Evolutionary conservation across 1,284 basidiomycete species (phyloP), one percentile per base, ranked within the genome.

Genomic region (Sanghuangporus sanghuang): DNA sequence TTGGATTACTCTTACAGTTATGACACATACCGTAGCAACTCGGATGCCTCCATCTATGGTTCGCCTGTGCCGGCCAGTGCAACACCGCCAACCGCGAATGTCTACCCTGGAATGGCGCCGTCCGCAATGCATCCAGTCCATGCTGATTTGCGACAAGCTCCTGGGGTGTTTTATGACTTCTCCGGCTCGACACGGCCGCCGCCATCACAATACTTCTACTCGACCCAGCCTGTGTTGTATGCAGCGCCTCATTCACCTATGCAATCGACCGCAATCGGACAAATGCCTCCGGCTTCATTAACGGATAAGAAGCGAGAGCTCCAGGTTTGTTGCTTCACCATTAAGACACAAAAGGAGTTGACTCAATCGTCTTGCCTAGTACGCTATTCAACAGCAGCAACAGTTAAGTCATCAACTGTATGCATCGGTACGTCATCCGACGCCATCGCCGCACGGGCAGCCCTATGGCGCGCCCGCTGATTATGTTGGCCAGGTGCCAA

Each of bases 111-210:
- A 64, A 71, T 78, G 66, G 64, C 79, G 48, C 76, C 82, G 59
- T 79, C 80, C 69, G 68, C 75, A 44, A 68, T 81, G 62, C 79
- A 82, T 69, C 77, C 77, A 62, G 69, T 73, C 64, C 74, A 80
- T 57, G 70, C 74, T 65, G 80, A 81, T 62, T 68, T 79, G 49
- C 76, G 77, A 70, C 80, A 81, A 68, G 84, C 85, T 68, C 73
- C 82, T 44, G 78, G 78, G 39, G 68, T 84, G 59, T 87, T 83
- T 73, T 90, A 84, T 67, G 87, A 89, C 68, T 90, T 83, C 67
- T 71, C 77, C 64, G 76, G 76, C 21, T 71, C 78, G 6, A 73
- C 76, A 59, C 79, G 82, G 50, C 77, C 81, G 6, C 74, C 79
- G 35, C 76, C 73, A 36, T 82, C 86, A 1, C 86, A 85, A 66